Evolutionary conservation across 2,329 filamentous ascomycete species (phyloP), one percentile per base, ranked within the genome.

Genomic region (Arthrobotrys megalospora): DNA sequence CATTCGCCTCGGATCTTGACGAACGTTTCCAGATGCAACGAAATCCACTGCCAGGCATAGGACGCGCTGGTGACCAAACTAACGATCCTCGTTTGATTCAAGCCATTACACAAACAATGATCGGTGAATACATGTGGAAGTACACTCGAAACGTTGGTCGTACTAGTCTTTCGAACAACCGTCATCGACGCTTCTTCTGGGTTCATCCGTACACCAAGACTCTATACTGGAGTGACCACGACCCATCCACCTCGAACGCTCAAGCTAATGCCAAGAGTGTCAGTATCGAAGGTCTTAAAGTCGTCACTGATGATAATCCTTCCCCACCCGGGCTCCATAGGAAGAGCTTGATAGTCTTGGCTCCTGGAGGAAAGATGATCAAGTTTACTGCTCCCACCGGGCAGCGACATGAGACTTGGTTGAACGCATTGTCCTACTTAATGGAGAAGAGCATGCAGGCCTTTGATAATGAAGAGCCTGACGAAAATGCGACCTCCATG

Each of bases 41-140:
- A 72, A 88, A 88, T 63, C 80, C 79, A 19, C 73, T 81, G 36
- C 79, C 80, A 38, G 76, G 78, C 47, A 77, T 76, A 38, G 77
- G 71, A 47, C 53, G 67, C 32, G 60, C 52, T 24, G 65, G 77
- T 55, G 66, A 76, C 53, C 55, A 71, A 38, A 65, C 89, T 80
- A 97, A 94, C 4, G 96, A 99, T 85, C 95, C 95, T 80, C 92
- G 95, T 82, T 97, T 99, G 94, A 98, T 99, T 81, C 94, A 97
- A 86, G 96, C 96, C 60, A 97, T 99, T 80, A 99, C 96, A 1
- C 95, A 99, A 85, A 98, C 96, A 16, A 99, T 99, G 96, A 98
- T 99, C 83, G 96, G 96, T 70, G 96, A 99, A 84, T 98, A 95
- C 84, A 87, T 99, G 47, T 99, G 96, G 96, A 99, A 99, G 84